Conservation (phyloP, 805 yeast species). For the Suhomyces xylopsoci region DNA sequence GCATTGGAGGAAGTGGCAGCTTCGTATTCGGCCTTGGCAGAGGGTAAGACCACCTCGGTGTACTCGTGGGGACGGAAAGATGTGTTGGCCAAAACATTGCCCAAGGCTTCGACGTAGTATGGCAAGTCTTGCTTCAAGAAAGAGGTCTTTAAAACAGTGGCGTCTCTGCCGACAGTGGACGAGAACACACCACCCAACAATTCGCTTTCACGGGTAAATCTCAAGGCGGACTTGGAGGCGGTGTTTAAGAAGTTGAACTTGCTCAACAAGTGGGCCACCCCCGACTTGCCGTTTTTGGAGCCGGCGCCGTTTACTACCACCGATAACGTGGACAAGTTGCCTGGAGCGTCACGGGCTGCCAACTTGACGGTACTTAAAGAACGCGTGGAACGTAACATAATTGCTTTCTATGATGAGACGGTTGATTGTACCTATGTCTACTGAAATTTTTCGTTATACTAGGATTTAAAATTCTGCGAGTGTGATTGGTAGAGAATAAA, state of each 20-base stretch:
- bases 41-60: conserved; percentile 77
- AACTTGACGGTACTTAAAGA: conserved; percentile 48
- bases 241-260: conserved; percentile 85
- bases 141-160: conserved; percentile 71
- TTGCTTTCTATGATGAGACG: no score
- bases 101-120: conserved; percentile 82
- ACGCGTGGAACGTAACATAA: conserved; percentile 21
- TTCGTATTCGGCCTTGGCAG: conserved; percentile 62
- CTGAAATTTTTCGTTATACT: conserved; percentile 3
- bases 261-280: conserved; percentile 81
- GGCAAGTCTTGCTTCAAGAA: conserved; percentile 89
- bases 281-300: conserved; percentile 69
- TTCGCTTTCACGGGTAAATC: conserved; percentile 93
- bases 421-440: no score
- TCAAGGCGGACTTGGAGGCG: conserved; percentile 76
- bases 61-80: conserved; percentile 82
- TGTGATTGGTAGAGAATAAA: conserved; percentile 8
- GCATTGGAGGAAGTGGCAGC: conserved; percentile 50
- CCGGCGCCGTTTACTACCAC: conserved; percentile 83
- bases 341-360: conserved; percentile 55
- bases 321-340: conserved; percentile 70
- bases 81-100: conserved; percentile 67
- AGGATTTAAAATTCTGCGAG: conserved; percentile 4
- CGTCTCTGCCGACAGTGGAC: conserved; percentile 76
- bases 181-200: conserved; percentile 81